Conservation (phyloP, 2,329 filamentous ascomycete genomes). For the Coleophoma cylindrospora region DNA sequence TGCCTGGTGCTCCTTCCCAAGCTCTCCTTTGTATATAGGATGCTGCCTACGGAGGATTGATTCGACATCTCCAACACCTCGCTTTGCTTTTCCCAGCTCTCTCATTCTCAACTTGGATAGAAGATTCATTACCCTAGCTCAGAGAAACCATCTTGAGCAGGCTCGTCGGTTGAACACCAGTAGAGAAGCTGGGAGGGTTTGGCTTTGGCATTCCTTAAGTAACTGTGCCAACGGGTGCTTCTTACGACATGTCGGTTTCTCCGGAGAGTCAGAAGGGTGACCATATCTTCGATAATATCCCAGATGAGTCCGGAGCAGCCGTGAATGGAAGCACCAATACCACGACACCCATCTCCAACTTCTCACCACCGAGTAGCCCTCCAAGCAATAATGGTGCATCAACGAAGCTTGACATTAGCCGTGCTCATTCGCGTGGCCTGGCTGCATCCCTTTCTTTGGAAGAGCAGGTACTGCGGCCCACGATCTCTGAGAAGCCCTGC, state of each 20-base stretch:
- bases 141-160: too few species aligned
- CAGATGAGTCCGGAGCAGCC: constrained; percentile 14
- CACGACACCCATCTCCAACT: constrained; percentile 20
- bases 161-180: too few species aligned
- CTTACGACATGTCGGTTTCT: constrained; percentile 11
- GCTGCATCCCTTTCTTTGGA: constrained; percentile 24
- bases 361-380: constrained; percentile 20
- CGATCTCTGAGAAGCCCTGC: neutral
- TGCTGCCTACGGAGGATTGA: constrained; percentile 3
- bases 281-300: constrained; percentile 20
- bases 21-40: constrained; percentile 14
- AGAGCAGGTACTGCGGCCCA: constrained; percentile 21
- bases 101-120: too few species aligned
- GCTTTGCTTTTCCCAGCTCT: too few species aligned
- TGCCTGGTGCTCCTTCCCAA: constrained; percentile 1
- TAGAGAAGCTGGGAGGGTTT: too few species aligned
- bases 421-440: constrained; percentile 15
- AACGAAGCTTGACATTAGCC: constrained; percentile 10
- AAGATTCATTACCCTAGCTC: too few species aligned
- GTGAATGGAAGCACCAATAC: constrained; percentile 17
- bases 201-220: too few species aligned
- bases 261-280: constrained; percentile 17
- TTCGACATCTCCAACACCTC: too few species aligned
- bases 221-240: neutral
- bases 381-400: constrained; percentile 10